A percentile compares a stretch with the other conserved stretches of the same genome.
Evolutionary conservation across 345 rosid species (phyloP).

Genomic region (Capsella bursapastoris): DNA sequence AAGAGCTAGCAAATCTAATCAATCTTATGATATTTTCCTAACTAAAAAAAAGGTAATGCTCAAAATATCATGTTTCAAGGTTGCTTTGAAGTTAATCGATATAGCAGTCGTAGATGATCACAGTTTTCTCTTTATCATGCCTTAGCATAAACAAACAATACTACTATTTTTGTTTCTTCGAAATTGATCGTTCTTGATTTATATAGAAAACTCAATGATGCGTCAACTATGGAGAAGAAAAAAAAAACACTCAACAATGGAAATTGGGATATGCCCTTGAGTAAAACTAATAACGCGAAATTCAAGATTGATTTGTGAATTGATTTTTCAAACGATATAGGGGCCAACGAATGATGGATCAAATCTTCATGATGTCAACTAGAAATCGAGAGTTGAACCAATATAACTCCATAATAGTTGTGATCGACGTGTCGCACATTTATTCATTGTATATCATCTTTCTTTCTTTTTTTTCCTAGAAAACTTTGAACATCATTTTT

Average conservation of each 20-base stretch:
- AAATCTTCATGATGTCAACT: slow-evolving; percentile 48
- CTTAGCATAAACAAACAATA: not conserved
- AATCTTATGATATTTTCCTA: not conserved
- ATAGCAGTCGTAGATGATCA: not conserved
- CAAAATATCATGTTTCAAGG: not conserved
- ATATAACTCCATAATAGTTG: slow-evolving; percentile 32
- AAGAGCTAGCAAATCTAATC: not conserved
- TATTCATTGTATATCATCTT: slow-evolving; percentile 9
- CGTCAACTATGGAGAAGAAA: too few species aligned
- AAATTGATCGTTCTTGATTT: too few species aligned
- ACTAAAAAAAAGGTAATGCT: not conserved
- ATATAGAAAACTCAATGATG: too few species aligned
- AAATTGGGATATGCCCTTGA: not conserved
- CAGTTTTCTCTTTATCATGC: not conserved
- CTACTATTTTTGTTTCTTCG: not conserved
- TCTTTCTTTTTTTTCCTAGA: slow-evolving; percentile 1
- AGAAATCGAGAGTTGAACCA: slow-evolving; percentile 36
- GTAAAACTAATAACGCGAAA: not conserved
- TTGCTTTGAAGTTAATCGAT: not conserved
- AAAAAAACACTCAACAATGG: not conserved
- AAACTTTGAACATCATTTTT: slow-evolving; percentile 25
- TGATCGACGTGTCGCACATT: slow-evolving; percentile 35
- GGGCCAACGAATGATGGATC: slow-evolving; percentile 46
- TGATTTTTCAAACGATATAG: slow-evolving; percentile 38
- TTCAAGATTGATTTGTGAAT: slow-evolving; percentile 39